Percentiles rank a stretch among this genome's conserved stretches.
Evolutionary conservation across 768 basidiomycete genomes (phyloP).

Genomic region (Sporobolomyces phaffii): DNA sequence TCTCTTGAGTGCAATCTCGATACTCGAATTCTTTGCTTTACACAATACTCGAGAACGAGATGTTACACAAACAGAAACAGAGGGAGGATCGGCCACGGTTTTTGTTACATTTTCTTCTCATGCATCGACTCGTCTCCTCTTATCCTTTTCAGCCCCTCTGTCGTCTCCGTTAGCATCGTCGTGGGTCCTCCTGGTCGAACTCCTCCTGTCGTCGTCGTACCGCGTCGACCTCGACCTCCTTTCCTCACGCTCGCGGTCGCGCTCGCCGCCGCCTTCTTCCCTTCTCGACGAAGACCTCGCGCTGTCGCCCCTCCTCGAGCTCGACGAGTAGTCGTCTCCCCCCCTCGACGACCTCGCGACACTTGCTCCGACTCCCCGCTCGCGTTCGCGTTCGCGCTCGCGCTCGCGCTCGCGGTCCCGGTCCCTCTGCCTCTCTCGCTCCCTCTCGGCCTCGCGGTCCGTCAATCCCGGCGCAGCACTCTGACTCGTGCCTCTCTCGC

Average conservation of each 20-base stretch:
- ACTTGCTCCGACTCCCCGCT: no score
- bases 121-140: constrained; percentile 33
- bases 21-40: no score
- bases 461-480: constrained; percentile 55
- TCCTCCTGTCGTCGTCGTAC: constrained; percentile 16
- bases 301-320: neutral
- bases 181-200: constrained; percentile 22
- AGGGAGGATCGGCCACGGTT: no score
- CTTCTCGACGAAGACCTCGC: constrained; percentile 8
- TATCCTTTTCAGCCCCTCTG: constrained; percentile 27
- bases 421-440: constrained; percentile 48
- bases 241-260: neutral
- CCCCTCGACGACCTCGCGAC: neutral
- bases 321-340: constrained; percentile 8
- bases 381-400: neutral
- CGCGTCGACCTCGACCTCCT: neutral
- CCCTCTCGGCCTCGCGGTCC: constrained; percentile 60
- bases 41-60: no score
- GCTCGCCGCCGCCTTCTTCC: constrained; percentile 13
- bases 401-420: constrained; percentile 55
- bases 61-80: no score
- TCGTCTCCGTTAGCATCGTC: constrained; percentile 13
- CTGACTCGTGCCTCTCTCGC: constrained; percentile 46
- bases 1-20: no score
- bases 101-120: no score